These are phyloP conservation scores for Blastobotrys indianensis DNA, from an alignment of 1,139 yeast species.

Conservation along the genomic window DNA sequence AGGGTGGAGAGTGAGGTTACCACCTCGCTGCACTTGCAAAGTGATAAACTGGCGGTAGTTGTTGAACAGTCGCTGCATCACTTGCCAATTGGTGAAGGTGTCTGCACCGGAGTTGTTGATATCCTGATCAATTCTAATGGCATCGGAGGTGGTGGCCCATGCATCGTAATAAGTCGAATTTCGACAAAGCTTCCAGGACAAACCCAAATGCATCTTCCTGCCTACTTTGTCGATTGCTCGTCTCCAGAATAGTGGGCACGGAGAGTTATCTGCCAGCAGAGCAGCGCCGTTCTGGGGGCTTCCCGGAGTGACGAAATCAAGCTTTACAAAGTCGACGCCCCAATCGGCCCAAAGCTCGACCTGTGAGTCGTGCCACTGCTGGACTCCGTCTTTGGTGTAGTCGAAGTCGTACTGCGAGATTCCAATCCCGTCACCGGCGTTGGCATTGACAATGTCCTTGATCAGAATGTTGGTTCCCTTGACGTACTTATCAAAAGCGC, in stretches of 20 bases:
- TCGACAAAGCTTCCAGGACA: slow-evolving; percentile 14
- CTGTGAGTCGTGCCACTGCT: slow-evolving; percentile 13
- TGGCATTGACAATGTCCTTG: slow-evolving; percentile 10
- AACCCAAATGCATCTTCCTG: slow-evolving; percentile 8
- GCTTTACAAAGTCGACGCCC: slow-evolving; percentile 13
- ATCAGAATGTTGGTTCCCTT: slow-evolving; percentile 10
- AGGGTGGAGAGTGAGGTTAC: slow-evolving; percentile 12
- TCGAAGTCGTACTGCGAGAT: slow-evolving; percentile 10
- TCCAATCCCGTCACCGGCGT: slow-evolving; percentile 11
- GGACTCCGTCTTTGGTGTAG: slow-evolving; percentile 12
- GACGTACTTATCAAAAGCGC: slow-evolving; percentile 8
- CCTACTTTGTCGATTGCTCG: slow-evolving; percentile 11
- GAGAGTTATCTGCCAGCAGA: slow-evolving; percentile 8
- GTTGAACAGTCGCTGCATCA: slow-evolving; percentile 15
- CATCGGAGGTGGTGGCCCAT: slow-evolving; percentile 9
- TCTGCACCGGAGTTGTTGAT: slow-evolving; percentile 9
- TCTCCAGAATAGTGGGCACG: slow-evolving; percentile 9
- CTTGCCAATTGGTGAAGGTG: slow-evolving; percentile 10
- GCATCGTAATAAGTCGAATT: slow-evolving; percentile 10
- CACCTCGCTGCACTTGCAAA: slow-evolving; percentile 8
- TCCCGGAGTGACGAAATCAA: slow-evolving; percentile 15
- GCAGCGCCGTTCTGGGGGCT: slow-evolving; percentile 13
- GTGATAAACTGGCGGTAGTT: slow-evolving; percentile 14
- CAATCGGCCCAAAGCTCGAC: slow-evolving; percentile 11
- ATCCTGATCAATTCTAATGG: slow-evolving; percentile 14